Evolutionary conservation across 192 early-diverging fungal species (phyloP), one percentile per base, ranked within the genome.

Genomic region (Entrophospora sp.): DNA sequence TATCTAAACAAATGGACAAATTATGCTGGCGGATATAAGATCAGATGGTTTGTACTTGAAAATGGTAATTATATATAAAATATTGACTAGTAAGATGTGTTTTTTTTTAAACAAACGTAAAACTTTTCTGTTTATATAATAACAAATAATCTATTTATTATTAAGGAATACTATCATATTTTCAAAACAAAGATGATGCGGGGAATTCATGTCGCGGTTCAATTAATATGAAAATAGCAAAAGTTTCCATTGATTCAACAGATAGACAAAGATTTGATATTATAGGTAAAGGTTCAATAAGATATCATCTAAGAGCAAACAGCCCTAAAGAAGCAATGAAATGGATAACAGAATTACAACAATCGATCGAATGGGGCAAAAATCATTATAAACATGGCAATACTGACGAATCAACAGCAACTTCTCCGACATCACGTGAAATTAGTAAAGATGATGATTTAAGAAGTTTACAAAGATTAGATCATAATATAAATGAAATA

Each of bases 1-100:
- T 79, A 71, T 34, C 80, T 94, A 46, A 69, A 81, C 71, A 94
- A 94, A 69, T 94, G 90, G 90, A 90, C 87, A 58, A 94, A 94
- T 77, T 91, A 89, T 72, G 84, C 88, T 10, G 71, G 80, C 44
- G 90, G 92, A 40, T 94, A 89, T 79, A 86, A 89, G 65, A 70
- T 77, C 38, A 76, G 90, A 32, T 92, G 88, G 81, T 92, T 92
- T 69, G 88, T 88, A 8, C 78, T 94, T 1, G 89, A 91, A 43
- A 77, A 87, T 42, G 87, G 90, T 32, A 61, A 5, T 5, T 46
- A 22, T 18, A 8, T 8, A n/a, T 8, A 20, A 2, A 8, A 22
- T 18, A 5, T 46, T 20, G 4, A 45, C 5, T 13, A 45, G n/a
- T 46, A 18, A 46, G 4, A 20, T 46, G 45, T 46, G 5, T 9